phyloP scores from a whole-genome alignment of 495 filamentous ascomycete genomes.

The Pyronema omphalodes region DNA sequence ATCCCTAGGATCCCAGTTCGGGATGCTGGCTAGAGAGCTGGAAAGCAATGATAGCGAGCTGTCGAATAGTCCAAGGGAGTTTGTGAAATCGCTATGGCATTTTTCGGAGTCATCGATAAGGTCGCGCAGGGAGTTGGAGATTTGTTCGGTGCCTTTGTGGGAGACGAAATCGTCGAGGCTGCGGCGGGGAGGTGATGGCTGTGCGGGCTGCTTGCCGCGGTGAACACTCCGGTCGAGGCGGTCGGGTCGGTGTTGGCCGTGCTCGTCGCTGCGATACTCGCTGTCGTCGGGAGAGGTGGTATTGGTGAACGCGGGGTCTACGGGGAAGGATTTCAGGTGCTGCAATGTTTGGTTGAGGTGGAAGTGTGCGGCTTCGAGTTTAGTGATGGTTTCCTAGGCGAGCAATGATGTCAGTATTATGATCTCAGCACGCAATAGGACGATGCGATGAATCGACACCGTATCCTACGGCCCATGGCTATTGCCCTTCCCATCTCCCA shows the following conservation, averaged over 20 bases:
- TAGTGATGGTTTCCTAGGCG: constrained; percentile 37
- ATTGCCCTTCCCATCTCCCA: too few relatives aligned
- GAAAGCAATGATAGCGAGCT: constrained; percentile 45
- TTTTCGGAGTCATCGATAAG: too few relatives aligned
- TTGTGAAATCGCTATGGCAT: too few relatives aligned
- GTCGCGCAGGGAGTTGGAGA: too few relatives aligned
- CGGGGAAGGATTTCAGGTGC: constrained; percentile 47
- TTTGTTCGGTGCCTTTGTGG: too few relatives aligned
- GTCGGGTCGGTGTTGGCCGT: background rate
- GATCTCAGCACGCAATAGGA: background rate
- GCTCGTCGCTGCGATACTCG: background rate
- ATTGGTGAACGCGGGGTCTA: constrained; percentile 50
- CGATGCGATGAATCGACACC: too few relatives aligned
- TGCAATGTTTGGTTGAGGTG: constrained; percentile 54
- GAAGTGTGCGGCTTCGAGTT: constrained; percentile 55
- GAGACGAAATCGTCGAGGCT: too few relatives aligned
- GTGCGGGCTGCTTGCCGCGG: too few relatives aligned
- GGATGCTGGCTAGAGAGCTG: constrained; percentile 33
- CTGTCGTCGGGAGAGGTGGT: constrained; percentile 3
- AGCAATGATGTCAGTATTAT: constrained; percentile 3
- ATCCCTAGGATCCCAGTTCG: constrained; percentile 25
- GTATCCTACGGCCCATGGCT: too few relatives aligned
- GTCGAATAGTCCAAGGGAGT: constrained; percentile 15
- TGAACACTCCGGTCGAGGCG: too few relatives aligned
- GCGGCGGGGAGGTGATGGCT: too few relatives aligned